A percentile compares a stretch with the other conserved stretches of the same genome.
phyloP scores from a whole-genome alignment of 2,329 filamentous ascomycete genomes.

The Sarocladium brachiariae region DNA sequence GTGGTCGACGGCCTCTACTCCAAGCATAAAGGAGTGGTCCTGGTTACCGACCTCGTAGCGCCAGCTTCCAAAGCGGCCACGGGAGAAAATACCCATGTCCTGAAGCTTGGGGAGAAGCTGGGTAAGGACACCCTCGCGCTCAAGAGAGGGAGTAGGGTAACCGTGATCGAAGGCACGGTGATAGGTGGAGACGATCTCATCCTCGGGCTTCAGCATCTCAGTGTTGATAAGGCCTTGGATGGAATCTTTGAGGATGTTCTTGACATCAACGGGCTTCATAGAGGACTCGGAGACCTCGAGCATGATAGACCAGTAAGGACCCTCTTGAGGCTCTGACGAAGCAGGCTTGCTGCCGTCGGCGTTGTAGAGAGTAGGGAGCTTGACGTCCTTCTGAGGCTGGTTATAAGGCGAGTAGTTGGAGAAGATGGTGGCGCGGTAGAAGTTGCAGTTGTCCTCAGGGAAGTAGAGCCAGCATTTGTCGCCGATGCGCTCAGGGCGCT shows the following conservation, averaged over 20 bases:
- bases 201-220: constrained; percentile 82
- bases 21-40: constrained; percentile 96
- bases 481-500: constrained; percentile 88
- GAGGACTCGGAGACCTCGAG: constrained; percentile 92
- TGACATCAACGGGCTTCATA: constrained; percentile 87
- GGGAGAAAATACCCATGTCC: constrained; percentile 85
- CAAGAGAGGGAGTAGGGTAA: constrained; percentile 90
- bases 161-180: constrained; percentile 97
- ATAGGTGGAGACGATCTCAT: constrained; percentile 97
- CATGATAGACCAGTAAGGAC: constrained; percentile 99
- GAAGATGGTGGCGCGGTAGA: constrained; percentile 99
- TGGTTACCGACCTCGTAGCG: constrained; percentile 95
- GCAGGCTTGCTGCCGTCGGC: constrained; percentile 78
- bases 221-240: constrained; percentile 98
- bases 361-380: constrained; percentile 79
- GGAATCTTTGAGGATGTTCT: constrained; percentile 78
- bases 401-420: constrained; percentile 99
- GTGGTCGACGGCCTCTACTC: constrained; percentile 87
- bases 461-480: constrained; percentile 99
- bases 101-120: constrained; percentile 89
- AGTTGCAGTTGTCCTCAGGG: constrained; percentile 96
- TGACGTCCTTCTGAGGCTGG: constrained; percentile 75
- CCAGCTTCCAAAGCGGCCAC: constrained; percentile 97
- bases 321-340: constrained; percentile 67
- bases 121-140: constrained; percentile 91